Percentiles rank a stretch among this genome's conserved stretches.
These are phyloP conservation scores for Hemisphaericaspora nanyangensis DNA, from an alignment of 805 yeast species.

Conservation along the genomic window DNA sequence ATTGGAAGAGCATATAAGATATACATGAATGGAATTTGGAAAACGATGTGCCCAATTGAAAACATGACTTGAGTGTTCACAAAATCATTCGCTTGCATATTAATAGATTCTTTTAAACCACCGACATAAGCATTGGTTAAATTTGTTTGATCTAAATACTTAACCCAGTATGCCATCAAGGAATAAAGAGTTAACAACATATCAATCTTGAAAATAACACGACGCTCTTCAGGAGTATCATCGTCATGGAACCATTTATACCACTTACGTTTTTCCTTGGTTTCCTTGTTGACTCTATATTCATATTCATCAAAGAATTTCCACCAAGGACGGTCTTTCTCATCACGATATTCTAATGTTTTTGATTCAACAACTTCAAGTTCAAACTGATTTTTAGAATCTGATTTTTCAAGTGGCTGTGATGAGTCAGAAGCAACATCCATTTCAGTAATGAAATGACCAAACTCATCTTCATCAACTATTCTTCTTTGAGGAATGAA, in stretches of 20 bases:
- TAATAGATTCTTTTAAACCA: constrained; percentile 55
- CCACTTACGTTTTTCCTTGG: constrained; percentile 24
- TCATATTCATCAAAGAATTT: constrained; percentile 55
- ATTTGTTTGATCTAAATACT: constrained; percentile 59
- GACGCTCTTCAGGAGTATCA: constrained; percentile 38
- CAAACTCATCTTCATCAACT: constrained; percentile 25
- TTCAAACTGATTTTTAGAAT: constrained; percentile 2
- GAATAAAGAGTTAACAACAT: constrained; percentile 30
- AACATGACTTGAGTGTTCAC: constrained; percentile 57
- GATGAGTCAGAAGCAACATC: neutral
- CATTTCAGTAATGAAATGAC: constrained; percentile 6
- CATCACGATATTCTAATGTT: constrained; percentile 29
- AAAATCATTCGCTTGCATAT: constrained; percentile 60
- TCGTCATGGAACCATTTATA: constrained; percentile 47
- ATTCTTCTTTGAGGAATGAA: constrained; percentile 31
- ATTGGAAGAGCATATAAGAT: constrained; percentile 54
- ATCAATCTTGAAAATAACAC: constrained; percentile 29
- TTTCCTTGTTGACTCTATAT: constrained; percentile 41
- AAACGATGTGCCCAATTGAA: constrained; percentile 54
- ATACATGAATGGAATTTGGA: constrained; percentile 62
- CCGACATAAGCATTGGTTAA: constrained; percentile 63
- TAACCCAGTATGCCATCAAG: constrained; percentile 56
- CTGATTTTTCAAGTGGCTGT: constrained; percentile 1
- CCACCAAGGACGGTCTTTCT: constrained; percentile 30
- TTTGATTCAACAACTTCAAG: constrained; percentile 2